Evolutionary conservation across 139 green algal species (phyloP).

Genomic region (Picochlorum sp.): DNA sequence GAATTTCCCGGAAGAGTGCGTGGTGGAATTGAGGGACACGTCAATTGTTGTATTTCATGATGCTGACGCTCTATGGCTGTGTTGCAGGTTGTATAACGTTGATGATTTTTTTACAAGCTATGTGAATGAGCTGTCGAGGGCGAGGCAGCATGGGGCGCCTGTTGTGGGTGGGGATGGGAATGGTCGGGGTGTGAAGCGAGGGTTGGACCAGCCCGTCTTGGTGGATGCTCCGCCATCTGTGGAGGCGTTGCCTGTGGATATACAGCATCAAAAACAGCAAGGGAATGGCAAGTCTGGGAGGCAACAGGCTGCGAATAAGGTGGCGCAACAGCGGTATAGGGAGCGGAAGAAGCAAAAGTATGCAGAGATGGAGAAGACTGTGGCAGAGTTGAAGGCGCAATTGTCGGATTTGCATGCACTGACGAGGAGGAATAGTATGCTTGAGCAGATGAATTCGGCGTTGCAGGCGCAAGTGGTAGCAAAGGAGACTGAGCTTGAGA

Average conservation of each 20-base stretch:
- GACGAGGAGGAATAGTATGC: conserved; percentile 21
- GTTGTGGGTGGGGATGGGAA: not conserved
- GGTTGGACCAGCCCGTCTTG: conserved; percentile 30
- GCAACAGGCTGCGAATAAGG: conserved; percentile 36
- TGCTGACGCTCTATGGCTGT: not conserved
- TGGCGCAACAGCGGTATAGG: conserved; percentile 37
- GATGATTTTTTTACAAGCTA: conserved; percentile 30
- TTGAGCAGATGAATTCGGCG: conserved; percentile 28
- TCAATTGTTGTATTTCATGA: not conserved
- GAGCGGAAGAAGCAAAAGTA: conserved; percentile 39
- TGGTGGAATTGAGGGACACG: not conserved
- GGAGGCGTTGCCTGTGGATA: too few species aligned
- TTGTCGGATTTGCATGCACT: conserved; percentile 9
- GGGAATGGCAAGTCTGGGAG: not conserved
- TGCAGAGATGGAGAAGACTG: conserved; percentile 22
- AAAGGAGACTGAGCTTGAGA: conserved; percentile 24
- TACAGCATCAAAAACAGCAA: not conserved
- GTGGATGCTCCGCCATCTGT: conserved; percentile 27
- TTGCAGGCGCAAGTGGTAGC: conserved; percentile 18
- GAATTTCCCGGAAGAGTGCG: too few species aligned
- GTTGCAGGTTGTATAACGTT: conserved; percentile 11
- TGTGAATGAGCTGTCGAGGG: conserved; percentile 13
- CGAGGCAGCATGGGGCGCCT: not conserved
- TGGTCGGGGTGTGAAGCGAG: not conserved
- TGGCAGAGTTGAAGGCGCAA: conserved; percentile 11